phyloP scores from a whole-genome alignment of 2,329 filamentous ascomycete genomes.

The Hortaea sp. region DNA sequence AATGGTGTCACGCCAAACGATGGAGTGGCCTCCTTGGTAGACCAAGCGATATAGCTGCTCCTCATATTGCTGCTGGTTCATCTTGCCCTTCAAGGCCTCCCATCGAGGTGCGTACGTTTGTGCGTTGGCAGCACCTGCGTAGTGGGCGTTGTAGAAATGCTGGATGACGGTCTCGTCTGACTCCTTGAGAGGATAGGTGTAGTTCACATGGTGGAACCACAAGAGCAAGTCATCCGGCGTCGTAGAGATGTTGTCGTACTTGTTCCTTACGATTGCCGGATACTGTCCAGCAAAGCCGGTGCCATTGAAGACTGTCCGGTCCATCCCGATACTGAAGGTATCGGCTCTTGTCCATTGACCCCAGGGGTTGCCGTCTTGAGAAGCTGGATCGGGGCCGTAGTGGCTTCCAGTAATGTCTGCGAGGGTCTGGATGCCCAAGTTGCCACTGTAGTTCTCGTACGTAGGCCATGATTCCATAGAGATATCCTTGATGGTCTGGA shows the following conservation, averaged over 20 bases:
- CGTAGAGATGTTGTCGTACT: constrained; percentile 51
- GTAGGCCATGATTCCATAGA: constrained; percentile 61
- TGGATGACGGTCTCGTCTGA: constrained; percentile 59
- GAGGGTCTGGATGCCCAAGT: constrained; percentile 59
- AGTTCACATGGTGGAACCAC: constrained; percentile 67
- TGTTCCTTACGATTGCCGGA: constrained; percentile 46
- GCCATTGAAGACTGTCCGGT: constrained; percentile 57
- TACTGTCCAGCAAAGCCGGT: constrained; percentile 59
- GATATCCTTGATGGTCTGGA: constrained; percentile 51
- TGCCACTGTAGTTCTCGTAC: constrained; percentile 62
- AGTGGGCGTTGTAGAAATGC: constrained; percentile 56
- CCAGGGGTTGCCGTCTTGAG: constrained; percentile 58
- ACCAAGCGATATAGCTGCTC: constrained; percentile 49
- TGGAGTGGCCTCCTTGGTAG: constrained; percentile 59
- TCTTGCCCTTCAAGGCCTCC: constrained; percentile 43
- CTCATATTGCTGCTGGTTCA: constrained; percentile 52
- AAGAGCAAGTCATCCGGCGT: constrained; percentile 56
- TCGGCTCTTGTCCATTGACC: constrained; percentile 65
- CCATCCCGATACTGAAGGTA: constrained; percentile 53
- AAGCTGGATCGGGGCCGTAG: constrained; percentile 57
- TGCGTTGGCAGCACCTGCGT: constrained; percentile 48
- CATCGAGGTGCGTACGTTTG: constrained; percentile 48
- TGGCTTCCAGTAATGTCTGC: constrained; percentile 58
- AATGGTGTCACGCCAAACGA: constrained; percentile 62
- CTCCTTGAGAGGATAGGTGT: constrained; percentile 48